Base-by-base conservation (phyloP, 495 filamentous ascomycete species). In the Lasiosphaeria miniovina region DNA sequence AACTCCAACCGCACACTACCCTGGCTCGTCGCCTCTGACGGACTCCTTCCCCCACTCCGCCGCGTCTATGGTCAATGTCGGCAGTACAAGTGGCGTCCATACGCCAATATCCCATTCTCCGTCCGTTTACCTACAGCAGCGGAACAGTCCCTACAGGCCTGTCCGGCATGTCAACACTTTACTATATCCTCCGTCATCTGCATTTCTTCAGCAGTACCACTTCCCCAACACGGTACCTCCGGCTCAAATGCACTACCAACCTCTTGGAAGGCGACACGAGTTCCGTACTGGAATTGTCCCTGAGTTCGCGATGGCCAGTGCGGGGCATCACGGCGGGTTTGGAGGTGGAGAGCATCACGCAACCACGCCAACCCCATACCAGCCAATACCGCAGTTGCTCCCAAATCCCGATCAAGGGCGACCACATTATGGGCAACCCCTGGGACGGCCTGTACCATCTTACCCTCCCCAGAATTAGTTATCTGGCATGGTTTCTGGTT, bases 241-340 rank as follows among this genome's bases (percentile, higher is more conserved):
- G 78, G 90, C 64, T 48, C 90, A 96, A 75, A 96, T 98, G 91
- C 94, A 96, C 67, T 98, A 97, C 64, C 93, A 96, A 65, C 90
- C 93, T 4, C 74, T 98, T 8, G 89, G 90, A 4, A 90, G 90
- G 67, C 80, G 84, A 4, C 83, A 87, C 53, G 90, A 96, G 60
- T 82, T 87, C 54, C 87, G 88, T 57, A 88, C 88, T 4, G 94
- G 94, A 14, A 82, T 90, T 33, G 81, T 98, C 10, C 94, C 94
- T 11, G 93, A 96, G 52, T 84, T 79, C 57, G 62, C 67, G 41
- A 63, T 67, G 60, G 57, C 52, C 31, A 36, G 58, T n/a, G 43
- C 49, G 14, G 65, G 59, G 10, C 54, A 58, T 11, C 59, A 65
- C 48, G 12, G 49, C 49, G 49, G 6, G 6, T n/a, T 51, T n/a